Percentiles rank a stretch among this genome's conserved stretches.
These are phyloP conservation scores for Aegilops tauschii DNA, from an alignment of 176 grass and related monocot genomes.

Conservation along the genomic window DNA sequence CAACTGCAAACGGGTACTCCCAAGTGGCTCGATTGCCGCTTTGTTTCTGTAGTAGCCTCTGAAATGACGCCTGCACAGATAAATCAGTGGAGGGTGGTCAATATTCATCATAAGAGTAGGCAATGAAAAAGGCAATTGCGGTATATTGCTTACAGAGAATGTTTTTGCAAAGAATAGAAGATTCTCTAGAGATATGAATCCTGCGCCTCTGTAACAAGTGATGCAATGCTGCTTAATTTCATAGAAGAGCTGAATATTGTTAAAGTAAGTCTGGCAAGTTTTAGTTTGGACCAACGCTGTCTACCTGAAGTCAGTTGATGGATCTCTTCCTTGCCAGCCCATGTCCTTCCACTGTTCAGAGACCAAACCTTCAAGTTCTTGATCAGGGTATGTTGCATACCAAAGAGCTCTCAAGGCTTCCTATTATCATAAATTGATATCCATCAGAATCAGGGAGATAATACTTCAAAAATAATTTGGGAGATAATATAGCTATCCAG, in stretches of 20 bases:
- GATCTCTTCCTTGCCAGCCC: constrained; percentile 98
- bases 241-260: neutral
- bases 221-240: neutral
- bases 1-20: constrained; percentile 97
- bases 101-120: neutral
- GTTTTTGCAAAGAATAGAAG: constrained; percentile 95
- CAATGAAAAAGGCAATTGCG: neutral
- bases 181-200: constrained; percentile 98
- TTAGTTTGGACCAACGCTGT: neutral
- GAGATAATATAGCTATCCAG: constrained; percentile 5
- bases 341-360: constrained; percentile 98
- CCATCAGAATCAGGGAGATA: constrained; percentile 9
- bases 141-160: constrained; percentile 77
- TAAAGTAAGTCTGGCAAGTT: neutral
- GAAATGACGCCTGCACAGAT: constrained; percentile 72
- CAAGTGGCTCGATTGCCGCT: constrained; percentile 71
- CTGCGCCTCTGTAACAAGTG: constrained; percentile 54
- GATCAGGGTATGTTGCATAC: constrained; percentile 90
- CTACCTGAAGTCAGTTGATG: constrained; percentile 97
- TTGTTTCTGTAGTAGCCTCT: constrained; percentile 81
- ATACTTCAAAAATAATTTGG: neutral
- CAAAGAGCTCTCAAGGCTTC: constrained; percentile 95
- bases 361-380: constrained; percentile 84
- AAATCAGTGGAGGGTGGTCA: constrained; percentile 11
- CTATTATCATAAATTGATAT: constrained; percentile 34